These are phyloP conservation scores for Alternaria sp. DNA, from an alignment of 2,329 filamentous ascomycete genomes.

Conservation along the genomic window DNA sequence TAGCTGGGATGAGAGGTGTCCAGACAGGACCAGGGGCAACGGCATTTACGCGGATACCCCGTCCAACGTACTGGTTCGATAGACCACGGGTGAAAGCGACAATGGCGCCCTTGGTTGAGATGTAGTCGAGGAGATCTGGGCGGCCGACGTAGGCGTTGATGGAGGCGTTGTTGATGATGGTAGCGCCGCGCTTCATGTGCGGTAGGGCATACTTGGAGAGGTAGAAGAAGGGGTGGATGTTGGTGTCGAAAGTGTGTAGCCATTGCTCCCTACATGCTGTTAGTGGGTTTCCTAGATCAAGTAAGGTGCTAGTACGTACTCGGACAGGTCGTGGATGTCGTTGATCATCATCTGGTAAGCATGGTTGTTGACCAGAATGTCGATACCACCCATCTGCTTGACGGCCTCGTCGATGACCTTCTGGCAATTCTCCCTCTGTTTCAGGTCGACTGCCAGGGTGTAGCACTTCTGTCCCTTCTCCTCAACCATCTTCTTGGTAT, in stretches of 20 bases:
- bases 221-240: constrained; percentile 85
- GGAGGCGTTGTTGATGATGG: constrained; percentile 86
- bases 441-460: constrained; percentile 70
- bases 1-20: constrained; percentile 55
- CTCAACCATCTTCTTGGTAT: constrained; percentile 76
- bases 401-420: constrained; percentile 72
- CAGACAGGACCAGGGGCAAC: constrained; percentile 74
- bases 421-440: constrained; percentile 71
- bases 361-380: constrained; percentile 77
- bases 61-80: constrained; percentile 75
- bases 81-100: constrained; percentile 80
- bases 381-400: constrained; percentile 71
- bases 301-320: constrained; percentile 59
- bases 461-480: constrained; percentile 71
- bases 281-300: constrained; percentile 8
- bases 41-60: constrained; percentile 78
- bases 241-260: constrained; percentile 80
- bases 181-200: constrained; percentile 76
- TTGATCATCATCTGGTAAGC: constrained; percentile 77
- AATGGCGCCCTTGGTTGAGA: constrained; percentile 79
- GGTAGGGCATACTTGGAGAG: constrained; percentile 78
- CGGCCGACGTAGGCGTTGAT: constrained; percentile 85
- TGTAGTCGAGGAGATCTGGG: constrained; percentile 83
- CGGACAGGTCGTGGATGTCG: constrained; percentile 74
- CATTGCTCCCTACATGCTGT: constrained; percentile 70